These are phyloP conservation scores for Spinacia oleracea DNA, from an alignment of 179 eudicot genomes.

Conservation along the genomic window DNA sequence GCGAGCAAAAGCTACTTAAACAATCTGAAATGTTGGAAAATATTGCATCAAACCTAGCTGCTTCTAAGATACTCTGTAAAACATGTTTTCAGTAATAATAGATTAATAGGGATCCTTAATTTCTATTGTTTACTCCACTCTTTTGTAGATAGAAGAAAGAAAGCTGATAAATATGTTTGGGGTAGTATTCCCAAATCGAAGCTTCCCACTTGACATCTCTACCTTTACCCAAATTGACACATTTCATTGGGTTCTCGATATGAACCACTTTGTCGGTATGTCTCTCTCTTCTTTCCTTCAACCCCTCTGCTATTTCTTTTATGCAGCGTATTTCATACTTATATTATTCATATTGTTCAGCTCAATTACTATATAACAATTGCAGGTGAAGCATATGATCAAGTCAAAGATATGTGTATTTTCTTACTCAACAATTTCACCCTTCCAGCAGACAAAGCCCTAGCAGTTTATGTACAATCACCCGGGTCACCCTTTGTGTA, in stretches of 20 bases:
- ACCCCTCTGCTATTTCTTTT: neutral
- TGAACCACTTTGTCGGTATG: slow-evolving; percentile 86
- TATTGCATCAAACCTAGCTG: neutral
- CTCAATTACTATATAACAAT: neutral
- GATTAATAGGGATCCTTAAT: neutral
- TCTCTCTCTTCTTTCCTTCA: neutral
- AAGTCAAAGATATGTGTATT: slow-evolving; percentile 77
- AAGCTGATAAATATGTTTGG: slow-evolving; percentile 56
- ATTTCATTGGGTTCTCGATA: slow-evolving; percentile 88
- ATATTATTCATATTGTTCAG: neutral
- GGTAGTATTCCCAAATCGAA: slow-evolving; percentile 83
- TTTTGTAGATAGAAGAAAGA: neutral
- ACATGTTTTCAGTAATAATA: neutral
- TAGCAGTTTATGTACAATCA: slow-evolving; percentile 94
- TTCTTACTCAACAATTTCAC: slow-evolving; percentile 76
- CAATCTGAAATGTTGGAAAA: neutral
- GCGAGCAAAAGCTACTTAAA: neutral
- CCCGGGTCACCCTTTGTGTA: slow-evolving; percentile 80
- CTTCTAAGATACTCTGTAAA: too few species aligned
- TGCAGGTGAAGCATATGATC: slow-evolving; percentile 73
- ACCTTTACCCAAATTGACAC: slow-evolving; percentile 90
- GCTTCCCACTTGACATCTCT: slow-evolving; percentile 88
- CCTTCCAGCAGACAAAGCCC: slow-evolving; percentile 87
- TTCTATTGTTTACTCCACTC: neutral
- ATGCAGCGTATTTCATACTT: neutral